Percentiles rank a stretch among this genome's conserved stretches.
Evolutionary conservation across 2,329 filamentous ascomycete genomes (phyloP).

Genomic region (Hymenoscyphus infarciens): DNA sequence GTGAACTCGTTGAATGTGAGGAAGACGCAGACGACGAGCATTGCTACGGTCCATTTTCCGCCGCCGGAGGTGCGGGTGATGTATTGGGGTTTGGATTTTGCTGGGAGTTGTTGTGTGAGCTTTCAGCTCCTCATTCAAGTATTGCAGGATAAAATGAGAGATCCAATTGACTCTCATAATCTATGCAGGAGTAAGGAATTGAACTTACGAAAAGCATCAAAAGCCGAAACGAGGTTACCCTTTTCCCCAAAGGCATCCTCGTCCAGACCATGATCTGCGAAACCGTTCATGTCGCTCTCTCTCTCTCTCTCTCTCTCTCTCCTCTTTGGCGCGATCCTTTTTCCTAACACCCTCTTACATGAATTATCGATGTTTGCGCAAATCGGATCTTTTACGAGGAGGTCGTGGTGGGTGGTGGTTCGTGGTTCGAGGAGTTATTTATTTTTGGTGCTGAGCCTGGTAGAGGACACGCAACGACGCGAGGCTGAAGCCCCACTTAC

Average conservation of each 20-base stretch:
- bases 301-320: not conserved
- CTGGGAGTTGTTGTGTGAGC: constrained; percentile 43
- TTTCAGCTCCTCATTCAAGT: not conserved
- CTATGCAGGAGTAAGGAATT: not conserved
- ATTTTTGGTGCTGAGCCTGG: no score
- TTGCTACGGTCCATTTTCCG: constrained; percentile 87
- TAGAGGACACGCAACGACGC: no score
- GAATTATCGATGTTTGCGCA: not conserved
- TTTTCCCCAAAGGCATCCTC: constrained; percentile 78
- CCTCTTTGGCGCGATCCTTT: not conserved
- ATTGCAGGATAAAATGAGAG: not conserved
- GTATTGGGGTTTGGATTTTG: constrained; percentile 94
- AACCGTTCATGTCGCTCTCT: constrained; percentile 63
- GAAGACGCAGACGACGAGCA: constrained; percentile 69
- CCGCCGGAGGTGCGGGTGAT: constrained; percentile 79
- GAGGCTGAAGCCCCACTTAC: no score
- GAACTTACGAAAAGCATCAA: constrained; percentile 91
- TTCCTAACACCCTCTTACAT: not conserved
- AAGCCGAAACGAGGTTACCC: constrained; percentile 71
- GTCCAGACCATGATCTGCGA: constrained; percentile 64
- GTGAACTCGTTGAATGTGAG: constrained; percentile 75
- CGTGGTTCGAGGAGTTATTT: no score
- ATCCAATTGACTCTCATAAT: not conserved
- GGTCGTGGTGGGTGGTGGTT: not conserved
- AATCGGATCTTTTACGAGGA: not conserved